A percentile compares a stretch with the other conserved stretches of the same genome.
Conservation (phyloP, 2,329 filamentous ascomycete species). For the Diaporthe capsici region DNA sequence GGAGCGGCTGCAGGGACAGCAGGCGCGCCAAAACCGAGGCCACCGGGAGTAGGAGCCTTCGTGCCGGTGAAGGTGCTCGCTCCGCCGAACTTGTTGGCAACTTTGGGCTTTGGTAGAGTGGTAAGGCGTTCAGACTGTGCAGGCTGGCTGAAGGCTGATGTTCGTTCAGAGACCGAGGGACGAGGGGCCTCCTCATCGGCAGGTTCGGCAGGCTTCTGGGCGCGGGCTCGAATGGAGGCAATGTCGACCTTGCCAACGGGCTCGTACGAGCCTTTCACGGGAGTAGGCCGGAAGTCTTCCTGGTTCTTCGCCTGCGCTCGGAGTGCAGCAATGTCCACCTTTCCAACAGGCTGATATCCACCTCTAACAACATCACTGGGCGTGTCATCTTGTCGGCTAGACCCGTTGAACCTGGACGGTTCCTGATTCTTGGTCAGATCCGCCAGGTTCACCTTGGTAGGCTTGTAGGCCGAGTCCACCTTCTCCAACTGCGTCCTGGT, state of each 20-base stretch:
- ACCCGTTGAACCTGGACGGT: conserved; percentile 71
- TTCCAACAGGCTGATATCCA: conserved; percentile 93
- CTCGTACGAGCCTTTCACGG: conserved; percentile 94
- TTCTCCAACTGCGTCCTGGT: conserved; percentile 91
- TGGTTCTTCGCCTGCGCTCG: conserved; percentile 78
- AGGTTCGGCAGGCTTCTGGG: conserved; percentile 72
- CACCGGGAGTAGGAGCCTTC: conserved; percentile 85
- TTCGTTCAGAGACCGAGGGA: conserved; percentile 81
- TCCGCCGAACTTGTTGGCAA: conserved; percentile 88
- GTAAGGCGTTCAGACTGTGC: conserved; percentile 83
- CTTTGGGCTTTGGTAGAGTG: conserved; percentile 92
- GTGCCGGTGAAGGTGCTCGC: conserved; percentile 84
- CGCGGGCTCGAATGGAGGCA: conserved; percentile 88
- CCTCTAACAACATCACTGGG: conserved; percentile 80
- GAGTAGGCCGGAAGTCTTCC: conserved; percentile 84
- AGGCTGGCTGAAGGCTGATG: conserved; percentile 75
- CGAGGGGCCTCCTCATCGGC: conserved; percentile 59
- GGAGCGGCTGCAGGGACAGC: conserved; percentile 72
- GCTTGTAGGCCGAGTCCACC: conserved; percentile 92
- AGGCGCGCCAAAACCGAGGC: conserved; percentile 73
- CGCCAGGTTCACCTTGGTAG: conserved; percentile 94
- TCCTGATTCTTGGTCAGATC: conserved; percentile 82
- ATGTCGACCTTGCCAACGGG: conserved; percentile 98
- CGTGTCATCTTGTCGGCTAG: conserved; percentile 60
- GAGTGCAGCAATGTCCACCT: conserved; percentile 96